Evolutionary conservation across 78 protist species (phyloP).

Genomic region (Cavenderia fasciculata): DNA sequence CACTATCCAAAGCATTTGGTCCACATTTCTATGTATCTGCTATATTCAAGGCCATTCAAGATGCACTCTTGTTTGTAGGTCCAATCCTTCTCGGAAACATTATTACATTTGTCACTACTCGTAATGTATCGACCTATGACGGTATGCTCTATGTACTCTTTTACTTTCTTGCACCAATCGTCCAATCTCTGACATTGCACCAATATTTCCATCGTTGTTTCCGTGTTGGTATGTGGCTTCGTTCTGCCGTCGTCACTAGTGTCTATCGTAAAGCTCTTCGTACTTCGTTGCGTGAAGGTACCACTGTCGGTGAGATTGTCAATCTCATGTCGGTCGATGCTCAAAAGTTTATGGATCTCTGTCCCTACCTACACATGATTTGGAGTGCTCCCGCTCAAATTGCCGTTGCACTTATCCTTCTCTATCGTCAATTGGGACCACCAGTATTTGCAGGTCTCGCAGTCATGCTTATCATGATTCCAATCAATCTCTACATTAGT

Average conservation of each 20-base stretch:
- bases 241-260: constrained; percentile 59
- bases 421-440: constrained; percentile 42
- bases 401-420: constrained; percentile 19
- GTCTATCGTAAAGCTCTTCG: constrained; percentile 70
- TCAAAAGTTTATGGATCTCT: constrained; percentile 78
- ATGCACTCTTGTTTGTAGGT: constrained; percentile 48
- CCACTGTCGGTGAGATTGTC: constrained; percentile 85
- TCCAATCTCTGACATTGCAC: constrained; percentile 38
- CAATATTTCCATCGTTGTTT: constrained; percentile 71
- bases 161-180: constrained; percentile 31
- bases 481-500: constrained; percentile 55
- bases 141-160: constrained; percentile 37
- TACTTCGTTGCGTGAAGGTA: constrained; percentile 46
- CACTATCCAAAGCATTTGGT: constrained; percentile 64
- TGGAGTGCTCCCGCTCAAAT: constrained; percentile 81
- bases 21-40: constrained; percentile 50
- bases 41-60: constrained; percentile 45
- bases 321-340: constrained; percentile 92
- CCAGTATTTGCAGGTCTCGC: constrained; percentile 79
- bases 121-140: constrained; percentile 17
- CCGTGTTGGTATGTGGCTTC: constrained; percentile 63
- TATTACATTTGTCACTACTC: not conserved
- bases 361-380: constrained; percentile 85
- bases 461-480: constrained; percentile 71
- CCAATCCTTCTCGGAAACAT: constrained; percentile 51